phyloP scores from a whole-genome alignment of 2,329 filamentous ascomycete species.

The Sordariomycetes sp. region DNA sequence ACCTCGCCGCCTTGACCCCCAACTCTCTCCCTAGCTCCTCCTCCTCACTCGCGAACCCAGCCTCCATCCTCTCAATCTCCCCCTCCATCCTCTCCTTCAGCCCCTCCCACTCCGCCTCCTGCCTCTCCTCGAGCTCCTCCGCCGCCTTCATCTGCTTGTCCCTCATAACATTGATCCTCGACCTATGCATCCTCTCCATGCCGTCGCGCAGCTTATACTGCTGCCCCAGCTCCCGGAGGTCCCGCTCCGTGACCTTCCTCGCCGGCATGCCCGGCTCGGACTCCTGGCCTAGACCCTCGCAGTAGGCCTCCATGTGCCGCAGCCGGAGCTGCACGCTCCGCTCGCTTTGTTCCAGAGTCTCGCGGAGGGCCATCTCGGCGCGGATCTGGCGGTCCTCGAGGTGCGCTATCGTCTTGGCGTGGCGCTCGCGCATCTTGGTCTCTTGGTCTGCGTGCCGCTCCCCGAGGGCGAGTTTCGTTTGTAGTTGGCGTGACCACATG shows the following conservation, averaged over 20 bases:
- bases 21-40: constrained; percentile 32
- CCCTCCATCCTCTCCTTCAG: constrained; percentile 29
- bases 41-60: constrained; percentile 33
- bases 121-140: constrained; percentile 42
- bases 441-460: constrained; percentile 33
- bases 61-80: constrained; percentile 33
- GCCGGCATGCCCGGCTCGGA: constrained; percentile 23
- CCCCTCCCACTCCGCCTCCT: constrained; percentile 35
- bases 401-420: constrained; percentile 36
- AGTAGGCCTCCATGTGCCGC: constrained; percentile 56
- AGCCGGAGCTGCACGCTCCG: constrained; percentile 41
- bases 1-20: constrained; percentile 24
- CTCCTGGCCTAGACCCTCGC: constrained; percentile 31
- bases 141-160: constrained; percentile 48
- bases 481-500: constrained; percentile 36
- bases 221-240: constrained; percentile 43
- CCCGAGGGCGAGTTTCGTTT: constrained; percentile 29
- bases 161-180: constrained; percentile 52
- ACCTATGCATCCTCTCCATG: constrained; percentile 43
- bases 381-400: constrained; percentile 49
- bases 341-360: constrained; percentile 40
- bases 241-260: constrained; percentile 43
- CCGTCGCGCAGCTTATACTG: constrained; percentile 48
- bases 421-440: constrained; percentile 40
- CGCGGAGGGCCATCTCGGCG: constrained; percentile 46